phyloP scores from a whole-genome alignment of 140 eudicot species.

The Anethum foeniculum region DNA sequence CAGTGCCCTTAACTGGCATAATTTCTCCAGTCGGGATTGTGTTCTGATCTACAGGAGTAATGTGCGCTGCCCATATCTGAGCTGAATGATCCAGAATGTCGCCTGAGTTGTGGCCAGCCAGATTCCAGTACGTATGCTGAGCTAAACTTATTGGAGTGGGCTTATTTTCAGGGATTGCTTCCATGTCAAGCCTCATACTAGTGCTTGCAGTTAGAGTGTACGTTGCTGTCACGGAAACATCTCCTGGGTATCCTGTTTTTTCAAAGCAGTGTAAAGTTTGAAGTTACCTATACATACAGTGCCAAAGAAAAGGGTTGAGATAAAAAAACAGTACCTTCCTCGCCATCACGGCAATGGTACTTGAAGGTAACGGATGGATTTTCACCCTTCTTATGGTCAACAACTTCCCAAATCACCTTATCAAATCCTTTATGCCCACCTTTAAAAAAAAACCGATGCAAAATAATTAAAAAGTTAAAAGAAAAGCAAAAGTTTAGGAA shows the following conservation, averaged over 20 bases:
- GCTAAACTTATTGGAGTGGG: constrained; percentile 86
- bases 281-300: background rate
- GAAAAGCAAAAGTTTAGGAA: background rate
- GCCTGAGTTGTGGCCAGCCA: constrained; percentile 79
- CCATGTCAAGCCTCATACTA: constrained; percentile 82
- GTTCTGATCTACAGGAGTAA: constrained; percentile 74
- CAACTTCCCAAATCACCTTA: constrained; percentile 86
- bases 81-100: constrained; percentile 62
- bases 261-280: background rate
- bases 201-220: constrained; percentile 77
- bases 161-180: constrained; percentile 69
- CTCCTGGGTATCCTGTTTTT: constrained; percentile 82
- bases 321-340: constrained; percentile 61
- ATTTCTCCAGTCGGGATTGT: constrained; percentile 83
- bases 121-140: constrained; percentile 94
- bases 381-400: constrained; percentile 64
- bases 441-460: constrained; percentile 15
- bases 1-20: constrained; percentile 64
- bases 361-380: constrained; percentile 83
- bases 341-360: constrained; percentile 75
- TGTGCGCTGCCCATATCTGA: constrained; percentile 63
- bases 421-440: constrained; percentile 92
- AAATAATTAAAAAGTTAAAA: background rate
- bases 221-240: constrained; percentile 68
- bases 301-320: background rate